Evolutionary conservation across 2,329 filamentous ascomycete species (phyloP), one percentile per base, ranked within the genome.

Genomic region (Eutypella sp.): DNA sequence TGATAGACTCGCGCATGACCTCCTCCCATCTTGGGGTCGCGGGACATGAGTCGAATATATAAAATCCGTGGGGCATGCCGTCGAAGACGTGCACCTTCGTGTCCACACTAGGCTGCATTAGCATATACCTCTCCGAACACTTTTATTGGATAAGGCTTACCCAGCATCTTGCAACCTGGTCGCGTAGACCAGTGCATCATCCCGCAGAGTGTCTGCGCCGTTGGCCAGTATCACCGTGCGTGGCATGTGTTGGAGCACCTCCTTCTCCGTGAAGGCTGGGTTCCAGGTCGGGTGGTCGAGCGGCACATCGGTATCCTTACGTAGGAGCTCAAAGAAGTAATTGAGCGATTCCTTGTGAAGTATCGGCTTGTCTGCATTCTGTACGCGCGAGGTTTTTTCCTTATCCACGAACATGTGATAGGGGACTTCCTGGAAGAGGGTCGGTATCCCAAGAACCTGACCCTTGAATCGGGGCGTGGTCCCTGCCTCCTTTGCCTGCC

Each of bases 361-460:
- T 4, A 77, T 58, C 0, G 74, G 71, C 1, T 74, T 72, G 18
- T 69, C 46, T 5, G 65, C 63, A 48, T 67, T 67, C 45, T 72
- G 63, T 24, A 58, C 54, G 25, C 62, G 64, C 4, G 68, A 70
- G 2, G 69, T 71, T 18, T 67, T 51, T 5, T 63, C 58, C 1
- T 53, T 63, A 24, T 62, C 60, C 18, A 57, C 60, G 44, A 73
- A 61, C 42, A 67, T 41, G 9, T 68, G 55, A 15, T 50, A 57
- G 1, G 59, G 60, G 38, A 55, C 59, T 20, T 50, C 55, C 40
- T 61, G 56, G 19, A 74, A 62, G 15, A 78, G 44, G 27, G 63
- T 66, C 0, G 71, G 71, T 11, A 75, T 72, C 51, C 67, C 67
- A 2, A 75, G 57, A 0, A 75, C 57, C 50, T 74, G 73, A 0